Evolutionary conservation across 2,329 filamentous ascomycete species (phyloP), one percentile per base, ranked within the genome.

Genomic region (Pyrenophora seminiperda): DNA sequence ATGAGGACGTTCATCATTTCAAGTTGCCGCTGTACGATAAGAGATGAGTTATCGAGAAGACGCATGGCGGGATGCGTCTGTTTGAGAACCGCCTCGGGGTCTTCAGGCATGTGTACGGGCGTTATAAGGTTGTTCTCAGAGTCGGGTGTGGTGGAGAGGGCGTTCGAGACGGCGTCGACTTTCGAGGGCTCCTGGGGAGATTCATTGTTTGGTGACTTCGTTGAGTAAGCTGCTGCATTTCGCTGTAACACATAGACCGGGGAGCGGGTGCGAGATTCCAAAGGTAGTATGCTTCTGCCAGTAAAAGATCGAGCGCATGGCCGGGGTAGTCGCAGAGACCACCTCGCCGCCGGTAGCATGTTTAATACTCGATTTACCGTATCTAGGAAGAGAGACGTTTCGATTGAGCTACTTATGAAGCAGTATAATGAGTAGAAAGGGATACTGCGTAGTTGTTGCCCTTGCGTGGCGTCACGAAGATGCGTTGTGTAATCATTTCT

Each of bases 1-100:
- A 86, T 72, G 62, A 87, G 76, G 7, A 87, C 75, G 67, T 86
- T 87, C 81, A 86, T 84, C 74, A 86, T 79, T 63, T 87, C 84
- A 20, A 87, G 63, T 61, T 87, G 83, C 24, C 84, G 75, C 58
- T 86, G 83, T 7, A 87, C 77, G 5, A 87, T 79, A 36, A 87
- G 74, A 7, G 82, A 79, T 2, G 83, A 85, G 62, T 87, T 85
- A 34, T 80, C 77, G 15, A 87, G 73, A 15, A 87, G 75, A 6
- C 76, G 74, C 45, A 79, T 77, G 1, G 83, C 82, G 0, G 84
- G 84, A 57, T 87, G 84, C 1, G 72, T 76, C 34, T 78, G 73
- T 59, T 80, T 83, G 19, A 87, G 79, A 2, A 86, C 77, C 38
- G 76, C 81, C 74, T 83, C 70, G 1, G 82, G 79, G 59, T 86